phyloP scores from a whole-genome alignment of 345 rosid species.

The Capsella bursapastoris region DNA sequence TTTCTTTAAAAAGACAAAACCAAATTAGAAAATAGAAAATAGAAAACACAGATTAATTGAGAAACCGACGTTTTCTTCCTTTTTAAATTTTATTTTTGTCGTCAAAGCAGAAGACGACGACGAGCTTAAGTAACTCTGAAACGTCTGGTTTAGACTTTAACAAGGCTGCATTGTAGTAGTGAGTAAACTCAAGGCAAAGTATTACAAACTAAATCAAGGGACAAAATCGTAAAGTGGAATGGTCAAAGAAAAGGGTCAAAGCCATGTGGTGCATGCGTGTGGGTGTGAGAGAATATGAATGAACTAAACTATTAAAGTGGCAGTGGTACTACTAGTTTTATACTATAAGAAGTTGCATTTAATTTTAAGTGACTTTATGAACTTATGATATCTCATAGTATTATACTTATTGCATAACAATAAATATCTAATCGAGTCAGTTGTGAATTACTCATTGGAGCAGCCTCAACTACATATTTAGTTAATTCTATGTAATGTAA shows the following conservation, averaged over 20 bases:
- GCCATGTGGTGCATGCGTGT: conserved; percentile 40
- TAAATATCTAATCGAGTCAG: too few species aligned
- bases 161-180: not conserved
- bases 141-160: not conserved
- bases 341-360: conserved; percentile 29
- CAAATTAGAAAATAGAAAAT: not conserved
- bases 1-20: not conserved
- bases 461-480: not conserved
- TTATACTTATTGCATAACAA: too few species aligned
- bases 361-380: not conserved
- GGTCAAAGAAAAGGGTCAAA: conserved; percentile 46
- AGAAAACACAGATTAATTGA: not conserved
- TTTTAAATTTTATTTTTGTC: not conserved
- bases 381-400: not conserved
- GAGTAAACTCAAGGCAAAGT: not conserved
- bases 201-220: not conserved
- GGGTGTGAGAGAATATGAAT: not conserved
- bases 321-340: conserved; percentile 8
- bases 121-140: conserved; percentile 10
- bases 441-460: too few species aligned
- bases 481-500: not conserved
- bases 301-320: not conserved
- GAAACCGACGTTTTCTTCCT: not conserved
- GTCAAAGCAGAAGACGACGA: not conserved
- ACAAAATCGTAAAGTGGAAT: conserved; percentile 24